These are phyloP conservation scores for Lodderomyces parapsilosis DNA, from an alignment of 1,139 yeast species.

Conservation along the genomic window DNA sequence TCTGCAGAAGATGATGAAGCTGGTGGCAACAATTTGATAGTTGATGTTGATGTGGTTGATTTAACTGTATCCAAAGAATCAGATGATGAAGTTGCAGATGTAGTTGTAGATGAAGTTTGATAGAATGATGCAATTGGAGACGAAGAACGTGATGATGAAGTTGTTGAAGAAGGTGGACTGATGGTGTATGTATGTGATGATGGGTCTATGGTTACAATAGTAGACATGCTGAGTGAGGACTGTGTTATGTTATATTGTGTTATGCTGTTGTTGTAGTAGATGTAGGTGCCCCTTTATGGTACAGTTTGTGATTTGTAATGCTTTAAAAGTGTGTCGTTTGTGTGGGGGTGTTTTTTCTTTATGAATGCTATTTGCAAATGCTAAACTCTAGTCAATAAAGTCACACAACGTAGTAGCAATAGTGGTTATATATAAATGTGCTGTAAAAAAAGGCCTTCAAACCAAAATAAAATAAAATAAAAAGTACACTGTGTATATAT, in stretches of 20 bases:
- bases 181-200: constrained; percentile 1
- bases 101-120: neutral
- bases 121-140: neutral
- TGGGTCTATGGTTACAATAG: neutral
- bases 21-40: constrained; percentile 8
- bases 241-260: too few species aligned
- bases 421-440: too few species aligned
- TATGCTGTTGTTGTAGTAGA: neutral
- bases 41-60: constrained; percentile 14
- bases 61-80: constrained; percentile 13
- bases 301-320: neutral
- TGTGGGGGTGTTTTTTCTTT: neutral
- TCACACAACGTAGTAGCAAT: neutral
- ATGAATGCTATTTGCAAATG: too few species aligned
- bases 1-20: constrained; percentile 1
- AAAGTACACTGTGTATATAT: too few species aligned
- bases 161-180: neutral
- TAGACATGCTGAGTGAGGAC: neutral
- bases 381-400: neutral
- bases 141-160: neutral
- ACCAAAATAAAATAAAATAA: too few species aligned
- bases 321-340: neutral
- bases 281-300: neutral
- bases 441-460: too few species aligned
- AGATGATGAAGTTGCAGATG: constrained; percentile 9